Conservation (phyloP, 148 eudicot genomes). For the Rhododendron simsii region DNA sequence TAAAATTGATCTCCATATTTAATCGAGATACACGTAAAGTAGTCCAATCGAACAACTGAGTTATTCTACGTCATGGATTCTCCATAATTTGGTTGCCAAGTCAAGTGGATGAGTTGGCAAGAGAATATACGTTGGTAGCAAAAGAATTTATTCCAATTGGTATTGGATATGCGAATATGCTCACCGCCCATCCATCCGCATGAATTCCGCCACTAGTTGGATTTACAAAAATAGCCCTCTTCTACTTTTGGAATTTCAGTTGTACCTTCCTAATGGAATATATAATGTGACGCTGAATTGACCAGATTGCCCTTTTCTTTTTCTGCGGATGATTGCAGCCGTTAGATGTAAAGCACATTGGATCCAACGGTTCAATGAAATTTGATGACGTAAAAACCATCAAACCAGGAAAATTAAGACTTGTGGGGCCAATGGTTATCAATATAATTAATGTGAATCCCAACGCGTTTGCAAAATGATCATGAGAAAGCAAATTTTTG, state of each 20-base stretch:
- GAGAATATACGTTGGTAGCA: slow-evolving; percentile 1
- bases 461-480: too few species aligned
- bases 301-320: neutral
- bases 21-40: neutral
- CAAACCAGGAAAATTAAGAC: neutral
- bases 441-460: too few species aligned
- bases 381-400: neutral
- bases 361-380: neutral
- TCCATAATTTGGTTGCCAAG: neutral
- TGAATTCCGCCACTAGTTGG: neutral
- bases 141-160: slow-evolving; percentile 7
- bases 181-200: neutral
- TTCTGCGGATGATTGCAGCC: neutral
- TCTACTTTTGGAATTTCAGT: neutral
- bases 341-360: neutral
- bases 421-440: neutral
- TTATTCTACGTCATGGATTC: neutral
- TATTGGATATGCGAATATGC: slow-evolving; percentile 16
- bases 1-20: neutral
- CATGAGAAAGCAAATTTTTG: too few species aligned
- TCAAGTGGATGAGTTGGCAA: neutral
- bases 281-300: neutral
- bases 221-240: neutral
- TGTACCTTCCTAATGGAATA: neutral
- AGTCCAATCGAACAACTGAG: neutral